phyloP scores from a whole-genome alignment of 768 basidiomycete genomes.

The Baorangia bicolor region DNA sequence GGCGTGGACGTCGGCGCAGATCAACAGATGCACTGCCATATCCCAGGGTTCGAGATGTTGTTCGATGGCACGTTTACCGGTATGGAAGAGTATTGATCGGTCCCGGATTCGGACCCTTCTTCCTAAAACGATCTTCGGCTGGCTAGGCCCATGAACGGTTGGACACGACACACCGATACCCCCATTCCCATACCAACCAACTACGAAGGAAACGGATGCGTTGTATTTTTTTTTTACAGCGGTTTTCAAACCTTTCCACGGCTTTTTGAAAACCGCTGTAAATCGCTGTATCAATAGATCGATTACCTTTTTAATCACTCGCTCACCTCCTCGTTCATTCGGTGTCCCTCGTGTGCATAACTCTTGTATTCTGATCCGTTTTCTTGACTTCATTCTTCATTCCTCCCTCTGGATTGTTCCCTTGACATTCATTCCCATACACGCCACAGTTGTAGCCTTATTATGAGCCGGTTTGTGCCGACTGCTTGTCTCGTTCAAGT shows the following conservation, averaged over 20 bases:
- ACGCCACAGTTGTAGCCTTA: neutral
- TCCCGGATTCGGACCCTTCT: no score
- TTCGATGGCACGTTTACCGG: conserved; percentile 10
- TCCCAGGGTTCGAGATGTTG: conserved; percentile 16
- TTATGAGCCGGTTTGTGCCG: neutral
- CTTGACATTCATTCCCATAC: no score
- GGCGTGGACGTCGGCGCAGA: conserved; percentile 7
- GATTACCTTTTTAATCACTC: neutral
- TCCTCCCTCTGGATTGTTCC: neutral
- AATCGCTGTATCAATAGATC: conserved; percentile 5
- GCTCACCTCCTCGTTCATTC: neutral
- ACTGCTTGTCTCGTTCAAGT: neutral
- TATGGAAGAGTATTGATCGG: conserved; percentile 12
- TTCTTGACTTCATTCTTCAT: neutral
- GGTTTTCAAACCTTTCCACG: no score
- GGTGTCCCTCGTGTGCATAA: neutral
- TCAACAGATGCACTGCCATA: conserved; percentile 2
- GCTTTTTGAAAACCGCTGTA: no score
- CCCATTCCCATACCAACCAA: neutral
- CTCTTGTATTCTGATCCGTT: neutral
- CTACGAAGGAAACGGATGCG: neutral
- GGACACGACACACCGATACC: neutral
- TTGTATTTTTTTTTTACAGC: neutral
- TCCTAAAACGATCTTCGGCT: neutral
- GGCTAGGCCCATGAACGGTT: neutral